Conservation (phyloP, 345 rosid genomes). For the Camelina hispida region DNA sequence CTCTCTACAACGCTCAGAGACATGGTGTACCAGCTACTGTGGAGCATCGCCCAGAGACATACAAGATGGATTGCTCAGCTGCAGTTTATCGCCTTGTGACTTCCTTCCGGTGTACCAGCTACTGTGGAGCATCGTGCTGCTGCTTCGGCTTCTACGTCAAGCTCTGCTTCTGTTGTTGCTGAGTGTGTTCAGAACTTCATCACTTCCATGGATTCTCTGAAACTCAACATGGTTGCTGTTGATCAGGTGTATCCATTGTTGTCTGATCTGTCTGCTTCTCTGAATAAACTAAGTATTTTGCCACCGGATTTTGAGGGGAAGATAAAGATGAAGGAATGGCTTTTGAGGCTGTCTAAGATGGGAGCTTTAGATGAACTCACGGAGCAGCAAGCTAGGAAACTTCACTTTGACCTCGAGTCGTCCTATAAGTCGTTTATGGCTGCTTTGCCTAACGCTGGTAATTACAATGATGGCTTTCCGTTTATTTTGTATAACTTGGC, state of each 20-base stretch:
- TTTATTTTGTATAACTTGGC: constrained; percentile 29
- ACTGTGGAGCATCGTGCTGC: constrained; percentile 91
- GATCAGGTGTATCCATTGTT: constrained; percentile 91
- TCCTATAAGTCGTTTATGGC: constrained; percentile 98
- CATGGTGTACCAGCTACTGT: constrained; percentile 73
- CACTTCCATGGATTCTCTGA: constrained; percentile 94
- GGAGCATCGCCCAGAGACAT: constrained; percentile 90
- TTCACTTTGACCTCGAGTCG: constrained; percentile 92
- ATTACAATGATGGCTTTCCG: constrained; percentile 39
- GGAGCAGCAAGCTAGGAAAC: constrained; percentile 93
- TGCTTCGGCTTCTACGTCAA: constrained; percentile 56
- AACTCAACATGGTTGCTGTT: constrained; percentile 93
- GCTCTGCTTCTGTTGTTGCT: constrained; percentile 91
- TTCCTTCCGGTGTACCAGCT: constrained; percentile 93
- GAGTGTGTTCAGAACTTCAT: constrained; percentile 96
- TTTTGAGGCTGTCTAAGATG: constrained; percentile 85
- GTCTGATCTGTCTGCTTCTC: constrained; percentile 81
- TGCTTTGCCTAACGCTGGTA: constrained; percentile 84
- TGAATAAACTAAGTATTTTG: constrained; percentile 71
- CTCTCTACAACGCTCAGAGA: constrained; percentile 80
- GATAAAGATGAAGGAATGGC: constrained; percentile 96
- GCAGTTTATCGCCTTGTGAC: constrained; percentile 87
- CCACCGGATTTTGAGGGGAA: constrained; percentile 94
- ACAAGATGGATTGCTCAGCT: constrained; percentile 95
- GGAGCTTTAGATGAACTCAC: constrained; percentile 95